phyloP scores from a whole-genome alignment of 345 rosid genomes.

The Tarenaya hassleriana region DNA sequence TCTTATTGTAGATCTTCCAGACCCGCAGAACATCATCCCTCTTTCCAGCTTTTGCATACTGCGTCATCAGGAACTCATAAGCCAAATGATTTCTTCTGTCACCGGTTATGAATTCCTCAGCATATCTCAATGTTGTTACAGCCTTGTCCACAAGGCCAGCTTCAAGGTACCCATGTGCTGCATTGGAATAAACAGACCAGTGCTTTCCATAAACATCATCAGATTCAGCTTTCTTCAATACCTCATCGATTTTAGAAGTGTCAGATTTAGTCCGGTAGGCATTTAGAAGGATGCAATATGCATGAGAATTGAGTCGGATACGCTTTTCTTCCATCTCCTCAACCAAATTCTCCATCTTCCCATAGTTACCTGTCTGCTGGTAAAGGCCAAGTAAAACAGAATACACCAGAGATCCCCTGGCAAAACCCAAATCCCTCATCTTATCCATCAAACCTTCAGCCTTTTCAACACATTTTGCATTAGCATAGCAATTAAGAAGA shows the following conservation, averaged over 20 bases:
- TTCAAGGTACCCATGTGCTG: constrained; percentile 25
- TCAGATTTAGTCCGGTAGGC: constrained; percentile 29
- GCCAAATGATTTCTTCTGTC: background rate
- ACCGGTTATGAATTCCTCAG: constrained; percentile 23
- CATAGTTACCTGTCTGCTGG: constrained; percentile 18
- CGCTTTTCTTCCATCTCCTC: constrained; percentile 33
- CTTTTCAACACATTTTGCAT: constrained; percentile 26
- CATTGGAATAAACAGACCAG: constrained; percentile 17
- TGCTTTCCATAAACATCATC: constrained; percentile 20
- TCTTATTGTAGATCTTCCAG: constrained; percentile 34
- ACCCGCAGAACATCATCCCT: constrained; percentile 38
- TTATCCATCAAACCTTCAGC: constrained; percentile 37
- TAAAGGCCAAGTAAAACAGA: constrained; percentile 31
- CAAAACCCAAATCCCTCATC: constrained; percentile 32
- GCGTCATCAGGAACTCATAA: constrained; percentile 25
- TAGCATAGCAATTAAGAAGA: constrained; percentile 38
- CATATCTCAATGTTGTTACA: constrained; percentile 27
- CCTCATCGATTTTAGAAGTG: constrained; percentile 24
- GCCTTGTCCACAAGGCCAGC: constrained; percentile 29
- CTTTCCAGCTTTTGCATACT: constrained; percentile 30
- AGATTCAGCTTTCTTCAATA: constrained; percentile 25
- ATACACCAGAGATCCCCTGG: constrained; percentile 1
- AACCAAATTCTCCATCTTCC: constrained; percentile 24
- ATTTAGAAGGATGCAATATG: constrained; percentile 19
- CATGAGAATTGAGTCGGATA: constrained; percentile 14